A percentile compares a stretch with the other conserved stretches of the same genome.
phyloP scores from a whole-genome alignment of 345 rosid genomes.

The Eucalyptus tenuipes region DNA sequence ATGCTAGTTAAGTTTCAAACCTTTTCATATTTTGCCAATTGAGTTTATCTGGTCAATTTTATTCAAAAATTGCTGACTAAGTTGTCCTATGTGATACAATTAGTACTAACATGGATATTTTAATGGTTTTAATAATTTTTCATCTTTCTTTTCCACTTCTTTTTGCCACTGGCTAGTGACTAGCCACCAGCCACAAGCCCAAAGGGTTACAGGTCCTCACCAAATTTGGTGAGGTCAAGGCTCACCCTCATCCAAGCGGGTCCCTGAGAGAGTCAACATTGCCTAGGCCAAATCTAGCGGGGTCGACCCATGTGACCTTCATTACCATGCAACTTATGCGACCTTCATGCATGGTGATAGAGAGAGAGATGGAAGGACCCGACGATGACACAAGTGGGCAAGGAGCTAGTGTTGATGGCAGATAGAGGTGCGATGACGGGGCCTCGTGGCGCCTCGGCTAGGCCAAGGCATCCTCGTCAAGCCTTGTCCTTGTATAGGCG shows the following conservation, averaged over 20 bases:
- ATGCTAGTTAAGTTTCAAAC: too few relatives aligned
- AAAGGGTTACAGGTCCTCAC: fast-evolving
- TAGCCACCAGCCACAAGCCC: fast-evolving
- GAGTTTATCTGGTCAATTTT: fast-evolving
- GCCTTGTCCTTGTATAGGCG: too few relatives aligned
- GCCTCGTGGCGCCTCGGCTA: not conserved
- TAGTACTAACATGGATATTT: not conserved
- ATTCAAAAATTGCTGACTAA: fast-evolving
- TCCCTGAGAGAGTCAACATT: fast-evolving
- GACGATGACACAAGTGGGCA: not conserved
- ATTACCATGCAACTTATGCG: not conserved
- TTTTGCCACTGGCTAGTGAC: fast-evolving
- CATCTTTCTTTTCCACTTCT: not conserved
- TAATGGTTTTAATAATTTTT: too few relatives aligned
- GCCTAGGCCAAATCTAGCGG: not conserved
- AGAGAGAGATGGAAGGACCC: not conserved
- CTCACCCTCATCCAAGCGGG: not conserved
- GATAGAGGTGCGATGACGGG: fast-evolving
- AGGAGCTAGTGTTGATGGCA: not conserved
- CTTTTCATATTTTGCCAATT: too few relatives aligned
- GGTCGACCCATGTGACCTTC: not conserved
- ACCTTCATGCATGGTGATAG: not conserved
- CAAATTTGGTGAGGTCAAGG: not conserved
- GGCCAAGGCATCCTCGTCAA: not conserved
- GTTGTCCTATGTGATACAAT: not conserved